These are phyloP conservation scores for Hyphopichia burtonii DNA, from an alignment of 1,139 yeast species.

Conservation along the genomic window DNA sequence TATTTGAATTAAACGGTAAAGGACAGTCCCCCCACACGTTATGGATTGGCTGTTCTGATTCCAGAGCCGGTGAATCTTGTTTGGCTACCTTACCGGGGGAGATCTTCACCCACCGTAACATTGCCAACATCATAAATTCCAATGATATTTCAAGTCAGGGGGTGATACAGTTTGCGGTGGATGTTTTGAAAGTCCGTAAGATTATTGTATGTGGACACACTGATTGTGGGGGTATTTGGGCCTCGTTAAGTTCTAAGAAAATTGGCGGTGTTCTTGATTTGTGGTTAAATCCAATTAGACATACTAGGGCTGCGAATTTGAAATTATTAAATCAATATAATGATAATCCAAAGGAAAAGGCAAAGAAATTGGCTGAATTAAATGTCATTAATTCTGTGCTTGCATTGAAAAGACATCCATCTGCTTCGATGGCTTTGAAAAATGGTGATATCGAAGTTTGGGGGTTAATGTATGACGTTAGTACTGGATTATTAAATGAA, in stretches of 20 bases:
- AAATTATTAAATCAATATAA: conserved; percentile 41
- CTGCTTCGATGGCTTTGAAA: conserved; percentile 70
- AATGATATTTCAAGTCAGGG: conserved; percentile 79
- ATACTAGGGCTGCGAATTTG: conserved; percentile 62
- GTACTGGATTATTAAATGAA: conserved; percentile 64
- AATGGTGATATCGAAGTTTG: conserved; percentile 79
- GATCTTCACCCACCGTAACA: conserved; percentile 88
- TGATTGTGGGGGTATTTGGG: conserved; percentile 96
- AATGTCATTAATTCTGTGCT: conserved; percentile 66
- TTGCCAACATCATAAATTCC: conserved; percentile 77
- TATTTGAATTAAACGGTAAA: conserved; percentile 68
- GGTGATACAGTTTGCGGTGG: conserved; percentile 87
- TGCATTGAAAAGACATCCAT: conserved; percentile 65
- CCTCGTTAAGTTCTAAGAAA: conserved; percentile 68
- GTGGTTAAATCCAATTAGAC: conserved; percentile 76
- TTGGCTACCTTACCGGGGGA: conserved; percentile 89
- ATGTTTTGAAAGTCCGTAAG: conserved; percentile 78
- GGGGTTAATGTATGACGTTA: conserved; percentile 88
- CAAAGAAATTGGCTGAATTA: conserved; percentile 70
- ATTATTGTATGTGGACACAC: conserved; percentile 96
- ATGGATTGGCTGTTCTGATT: conserved; percentile 96
- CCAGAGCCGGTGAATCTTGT: conserved; percentile 82
- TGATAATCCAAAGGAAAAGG: conserved; percentile 53
- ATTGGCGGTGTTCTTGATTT: conserved; percentile 75
- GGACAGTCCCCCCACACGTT: conserved; percentile 94